A percentile compares a stretch with the other conserved stretches of the same genome.
phyloP scores from a whole-genome alignment of 1,284 basidiomycete species.

The Puccinia hordei region DNA sequence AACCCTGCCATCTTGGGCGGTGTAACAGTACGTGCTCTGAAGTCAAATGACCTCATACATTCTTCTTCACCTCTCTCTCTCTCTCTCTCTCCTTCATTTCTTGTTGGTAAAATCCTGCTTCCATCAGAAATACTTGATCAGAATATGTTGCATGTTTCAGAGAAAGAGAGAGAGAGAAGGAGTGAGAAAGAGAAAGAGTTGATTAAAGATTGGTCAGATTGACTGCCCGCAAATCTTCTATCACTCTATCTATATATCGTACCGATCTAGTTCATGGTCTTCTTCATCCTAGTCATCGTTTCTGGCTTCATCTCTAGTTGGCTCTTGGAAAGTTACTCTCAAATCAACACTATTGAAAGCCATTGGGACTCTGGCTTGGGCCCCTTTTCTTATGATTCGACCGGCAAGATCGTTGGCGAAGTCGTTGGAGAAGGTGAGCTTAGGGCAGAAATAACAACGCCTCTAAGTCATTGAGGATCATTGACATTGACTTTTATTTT shows the following conservation, averaged over 20 bases:
- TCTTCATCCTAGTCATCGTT: conserved; percentile 47
- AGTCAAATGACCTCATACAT: neutral
- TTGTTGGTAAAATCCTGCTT: no score
- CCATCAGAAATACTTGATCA: neutral
- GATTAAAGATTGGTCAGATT: conserved; percentile 28
- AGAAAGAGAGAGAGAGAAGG: neutral
- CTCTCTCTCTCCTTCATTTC: neutral
- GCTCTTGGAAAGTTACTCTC: conserved; percentile 39
- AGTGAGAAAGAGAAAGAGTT: neutral
- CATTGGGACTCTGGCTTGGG: conserved; percentile 18
- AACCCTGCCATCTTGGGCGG: conserved; percentile 34
- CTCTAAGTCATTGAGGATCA: neutral
- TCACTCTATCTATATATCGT: conserved; percentile 16
- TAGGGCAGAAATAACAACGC: neutral
- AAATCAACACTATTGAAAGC: neutral
- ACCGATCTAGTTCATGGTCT: conserved; percentile 26
- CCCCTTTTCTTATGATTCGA: conserved; percentile 37
- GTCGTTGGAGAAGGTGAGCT: conserved; percentile 43
- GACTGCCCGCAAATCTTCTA: conserved; percentile 8
- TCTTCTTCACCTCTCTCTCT: neutral
- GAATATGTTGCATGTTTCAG: neutral
- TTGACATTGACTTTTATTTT: neutral
- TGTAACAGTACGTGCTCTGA: conserved; percentile 32
- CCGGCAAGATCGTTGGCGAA: conserved; percentile 45
- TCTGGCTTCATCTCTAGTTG: conserved; percentile 43